A percentile compares a stretch with the other conserved stretches of the same genome.
Conservation (phyloP, 441 rosid species). For the California macrophylla region DNA sequence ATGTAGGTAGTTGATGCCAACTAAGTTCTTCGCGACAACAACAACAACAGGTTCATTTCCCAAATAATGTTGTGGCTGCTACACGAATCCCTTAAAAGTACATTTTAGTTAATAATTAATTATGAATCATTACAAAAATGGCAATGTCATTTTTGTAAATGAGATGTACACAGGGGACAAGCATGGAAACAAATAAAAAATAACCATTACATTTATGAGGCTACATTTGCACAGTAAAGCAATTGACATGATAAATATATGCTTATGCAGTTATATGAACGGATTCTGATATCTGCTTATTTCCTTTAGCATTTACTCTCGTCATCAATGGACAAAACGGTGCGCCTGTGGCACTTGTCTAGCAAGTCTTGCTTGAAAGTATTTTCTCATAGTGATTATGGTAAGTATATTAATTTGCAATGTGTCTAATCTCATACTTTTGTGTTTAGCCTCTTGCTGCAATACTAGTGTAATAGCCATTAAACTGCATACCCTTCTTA, state of each 20-base stretch:
- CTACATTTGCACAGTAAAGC: not conserved
- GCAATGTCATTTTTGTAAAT: not conserved
- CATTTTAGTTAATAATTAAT: too few species aligned
- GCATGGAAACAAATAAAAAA: not conserved
- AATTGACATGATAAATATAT: not conserved
- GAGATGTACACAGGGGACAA: not conserved
- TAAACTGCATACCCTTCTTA: too few species aligned
- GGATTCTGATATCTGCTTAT: slow-evolving; percentile 5
- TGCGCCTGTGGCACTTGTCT: slow-evolving; percentile 60
- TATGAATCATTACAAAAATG: too few species aligned
- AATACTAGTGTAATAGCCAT: not conserved
- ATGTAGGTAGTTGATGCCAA: too few species aligned
- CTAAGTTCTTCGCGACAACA: too few species aligned
- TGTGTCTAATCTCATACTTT: slow-evolving; percentile 8
- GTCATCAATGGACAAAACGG: slow-evolving; percentile 76
- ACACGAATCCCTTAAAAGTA: too few species aligned
- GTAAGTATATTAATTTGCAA: slow-evolving; percentile 27
- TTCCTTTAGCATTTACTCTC: slow-evolving; percentile 54
- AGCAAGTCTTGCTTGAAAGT: slow-evolving; percentile 59
- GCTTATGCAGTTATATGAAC: not conserved
- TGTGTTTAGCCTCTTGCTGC: not conserved
- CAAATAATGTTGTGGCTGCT: too few species aligned
- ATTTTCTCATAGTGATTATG: slow-evolving; percentile 57
- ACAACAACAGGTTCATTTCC: too few species aligned
- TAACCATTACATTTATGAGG: not conserved